A percentile compares a stretch with the other conserved stretches of the same genome.
These are phyloP conservation scores for Meripilus lineatus DNA, from an alignment of 1,284 basidiomycete species.

Conservation along the genomic window DNA sequence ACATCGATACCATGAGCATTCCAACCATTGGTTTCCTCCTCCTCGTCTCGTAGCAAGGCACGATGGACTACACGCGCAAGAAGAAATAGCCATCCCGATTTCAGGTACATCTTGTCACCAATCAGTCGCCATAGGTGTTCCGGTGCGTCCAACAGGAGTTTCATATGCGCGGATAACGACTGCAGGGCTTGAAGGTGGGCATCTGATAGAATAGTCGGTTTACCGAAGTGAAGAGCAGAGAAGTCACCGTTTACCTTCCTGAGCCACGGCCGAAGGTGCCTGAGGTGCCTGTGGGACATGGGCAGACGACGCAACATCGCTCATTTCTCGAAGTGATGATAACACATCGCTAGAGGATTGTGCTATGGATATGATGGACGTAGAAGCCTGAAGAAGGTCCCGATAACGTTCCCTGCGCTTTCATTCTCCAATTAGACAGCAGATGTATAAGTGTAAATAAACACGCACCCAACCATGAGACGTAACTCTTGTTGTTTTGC, in stretches of 20 bases:
- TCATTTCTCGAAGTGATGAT: conserved; percentile 56
- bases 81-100: conserved; percentile 84
- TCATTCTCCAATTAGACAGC: conserved; percentile 36
- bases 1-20: conserved; percentile 57
- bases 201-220: conserved; percentile 37
- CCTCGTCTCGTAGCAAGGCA: conserved; percentile 53
- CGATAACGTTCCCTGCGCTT: conserved; percentile 89
- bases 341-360: conserved; percentile 60
- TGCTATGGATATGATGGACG: conserved; percentile 78
- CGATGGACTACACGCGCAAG: conserved; percentile 79
- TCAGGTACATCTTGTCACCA: conserved; percentile 71
- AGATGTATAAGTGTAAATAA: conserved; percentile 4
- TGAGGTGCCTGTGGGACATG: conserved; percentile 39
- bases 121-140: conserved; percentile 86
- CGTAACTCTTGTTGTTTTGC: conserved; percentile 89
- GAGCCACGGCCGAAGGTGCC: conserved; percentile 34
- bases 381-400: conserved; percentile 86
- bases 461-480: conserved; percentile 90
- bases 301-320: conserved; percentile 44
- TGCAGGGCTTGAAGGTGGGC: conserved; percentile 65
- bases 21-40: conserved; percentile 61
- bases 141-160: conserved; percentile 82
- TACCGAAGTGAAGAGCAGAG: background rate
- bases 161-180: conserved; percentile 80
- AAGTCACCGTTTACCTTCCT: conserved; percentile 37